These are phyloP conservation scores for Suhomyces yuchorum DNA, from an alignment of 1,139 yeast species.

Conservation along the genomic window DNA sequence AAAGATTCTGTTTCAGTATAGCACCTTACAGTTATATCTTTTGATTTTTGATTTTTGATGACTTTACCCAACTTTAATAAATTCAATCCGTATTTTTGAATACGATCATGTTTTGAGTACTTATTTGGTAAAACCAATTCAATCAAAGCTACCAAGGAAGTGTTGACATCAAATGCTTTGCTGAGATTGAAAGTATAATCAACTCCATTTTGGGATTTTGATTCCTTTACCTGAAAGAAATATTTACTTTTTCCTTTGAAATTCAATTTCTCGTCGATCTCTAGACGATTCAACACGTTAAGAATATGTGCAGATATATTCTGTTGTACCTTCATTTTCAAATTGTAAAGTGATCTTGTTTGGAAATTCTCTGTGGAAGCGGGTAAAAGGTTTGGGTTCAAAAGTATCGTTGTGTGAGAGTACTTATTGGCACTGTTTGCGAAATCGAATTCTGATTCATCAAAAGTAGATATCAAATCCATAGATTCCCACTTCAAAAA, in stretches of 20 bases:
- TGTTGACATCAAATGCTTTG: slow-evolving; percentile 2
- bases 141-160: slow-evolving; percentile 19
- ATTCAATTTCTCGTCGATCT: slow-evolving; percentile 22
- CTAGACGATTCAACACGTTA: slow-evolving; percentile 25
- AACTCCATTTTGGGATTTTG: slow-evolving; percentile 8
- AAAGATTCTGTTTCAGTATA: slow-evolving; percentile 11
- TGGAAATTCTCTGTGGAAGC: background rate
- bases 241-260: slow-evolving; percentile 37
- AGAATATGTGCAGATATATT: slow-evolving; percentile 21
- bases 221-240: slow-evolving; percentile 19
- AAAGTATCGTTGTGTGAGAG: background rate
- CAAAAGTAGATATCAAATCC: background rate
- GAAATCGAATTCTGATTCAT: background rate
- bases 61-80: slow-evolving; percentile 21
- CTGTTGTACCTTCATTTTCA: background rate
- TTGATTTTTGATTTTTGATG: slow-evolving; percentile 1
- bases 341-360: background rate
- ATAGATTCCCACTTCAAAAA: background rate
- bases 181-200: slow-evolving; percentile 5
- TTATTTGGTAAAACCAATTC: slow-evolving; percentile 37
- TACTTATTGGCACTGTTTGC: background rate
- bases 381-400: background rate
- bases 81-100: slow-evolving; percentile 30
- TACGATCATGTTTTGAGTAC: slow-evolving; percentile 24
- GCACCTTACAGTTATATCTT: slow-evolving; percentile 9